Percentiles rank a stretch among this genome's conserved stretches.
Evolutionary conservation across 352 stramenopile species (phyloP).

Genomic region (Globisporangium viniferum): DNA sequence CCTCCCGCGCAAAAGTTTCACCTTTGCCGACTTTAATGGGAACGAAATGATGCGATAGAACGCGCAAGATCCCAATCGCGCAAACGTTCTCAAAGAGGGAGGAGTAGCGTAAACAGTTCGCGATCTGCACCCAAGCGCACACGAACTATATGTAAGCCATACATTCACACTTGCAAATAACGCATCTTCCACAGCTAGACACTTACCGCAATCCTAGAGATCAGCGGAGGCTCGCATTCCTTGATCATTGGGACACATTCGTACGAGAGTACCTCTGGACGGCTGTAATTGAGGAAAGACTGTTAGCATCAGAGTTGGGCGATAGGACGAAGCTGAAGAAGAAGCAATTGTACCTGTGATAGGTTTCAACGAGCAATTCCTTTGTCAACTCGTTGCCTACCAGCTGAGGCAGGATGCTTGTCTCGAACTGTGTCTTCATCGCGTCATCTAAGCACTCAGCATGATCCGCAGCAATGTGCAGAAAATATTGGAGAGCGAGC

Average conservation of each 20-base stretch:
- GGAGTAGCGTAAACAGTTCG: conserved; percentile 75
- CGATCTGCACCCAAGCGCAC: conserved; percentile 38
- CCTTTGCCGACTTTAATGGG: conserved; percentile 45
- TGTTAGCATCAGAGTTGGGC: not conserved
- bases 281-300: conserved; percentile 21
- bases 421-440: conserved; percentile 41
- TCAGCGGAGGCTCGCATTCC: conserved; percentile 42
- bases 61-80: conserved; percentile 70
- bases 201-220: conserved; percentile 72
- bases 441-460: conserved; percentile 30
- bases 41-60: conserved; percentile 77
- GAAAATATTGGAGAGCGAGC: conserved; percentile 78
- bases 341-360: conserved; percentile 36
- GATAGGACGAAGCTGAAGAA: not conserved
- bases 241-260: conserved; percentile 37
- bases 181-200: not conserved
- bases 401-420: conserved; percentile 55
- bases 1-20: conserved; percentile 65
- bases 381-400: conserved; percentile 60
- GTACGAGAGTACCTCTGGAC: conserved; percentile 53
- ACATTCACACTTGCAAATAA: not conserved
- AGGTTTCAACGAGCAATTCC: conserved; percentile 74
- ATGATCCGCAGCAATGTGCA: conserved; percentile 71
- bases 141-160: not conserved
- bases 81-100: conserved; percentile 82